Evolutionary conservation across 768 basidiomycete genomes (phyloP).

Genomic region (Lactifluus echinatus): DNA sequence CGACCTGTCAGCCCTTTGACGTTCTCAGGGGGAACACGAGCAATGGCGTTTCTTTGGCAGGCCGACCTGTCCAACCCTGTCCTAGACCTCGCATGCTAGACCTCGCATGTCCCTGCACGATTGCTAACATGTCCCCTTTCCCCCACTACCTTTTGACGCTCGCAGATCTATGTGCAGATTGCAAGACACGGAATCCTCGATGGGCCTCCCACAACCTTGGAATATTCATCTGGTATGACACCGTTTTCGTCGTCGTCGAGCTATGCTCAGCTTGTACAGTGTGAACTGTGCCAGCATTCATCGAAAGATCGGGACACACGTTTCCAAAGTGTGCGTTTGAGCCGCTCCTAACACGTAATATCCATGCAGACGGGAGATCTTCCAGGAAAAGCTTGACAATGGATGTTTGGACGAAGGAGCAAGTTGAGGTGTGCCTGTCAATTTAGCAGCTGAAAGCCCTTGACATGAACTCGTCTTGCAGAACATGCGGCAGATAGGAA

Average conservation of each 20-base stretch:
- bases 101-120: background rate
- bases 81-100: background rate
- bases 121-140: slow-evolving; percentile 2
- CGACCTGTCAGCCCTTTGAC: background rate
- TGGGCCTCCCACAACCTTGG: slow-evolving; percentile 90
- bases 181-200: slow-evolving; percentile 74
- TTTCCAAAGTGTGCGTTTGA: slow-evolving; percentile 77
- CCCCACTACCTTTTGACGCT: background rate
- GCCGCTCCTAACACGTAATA: background rate
- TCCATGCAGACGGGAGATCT: background rate
- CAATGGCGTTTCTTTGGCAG: background rate
- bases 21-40: background rate
- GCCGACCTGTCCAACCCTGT: background rate
- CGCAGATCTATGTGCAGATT: slow-evolving; percentile 85
- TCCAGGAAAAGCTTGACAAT: slow-evolving; percentile 81
- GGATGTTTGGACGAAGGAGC: slow-evolving; percentile 83
- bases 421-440: slow-evolving; percentile 59
- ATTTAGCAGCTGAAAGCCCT: background rate
- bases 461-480: slow-evolving; percentile 27
- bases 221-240: slow-evolving; percentile 71
- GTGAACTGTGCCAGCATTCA: slow-evolving; percentile 86
- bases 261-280: slow-evolving; percentile 33
- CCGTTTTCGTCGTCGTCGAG: background rate
- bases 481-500: slow-evolving; percentile 77
- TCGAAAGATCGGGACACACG: slow-evolving; percentile 89